These are phyloP conservation scores for Trichoderma sp. DNA, from an alignment of 2,329 filamentous ascomycete species.

Conservation along the genomic window DNA sequence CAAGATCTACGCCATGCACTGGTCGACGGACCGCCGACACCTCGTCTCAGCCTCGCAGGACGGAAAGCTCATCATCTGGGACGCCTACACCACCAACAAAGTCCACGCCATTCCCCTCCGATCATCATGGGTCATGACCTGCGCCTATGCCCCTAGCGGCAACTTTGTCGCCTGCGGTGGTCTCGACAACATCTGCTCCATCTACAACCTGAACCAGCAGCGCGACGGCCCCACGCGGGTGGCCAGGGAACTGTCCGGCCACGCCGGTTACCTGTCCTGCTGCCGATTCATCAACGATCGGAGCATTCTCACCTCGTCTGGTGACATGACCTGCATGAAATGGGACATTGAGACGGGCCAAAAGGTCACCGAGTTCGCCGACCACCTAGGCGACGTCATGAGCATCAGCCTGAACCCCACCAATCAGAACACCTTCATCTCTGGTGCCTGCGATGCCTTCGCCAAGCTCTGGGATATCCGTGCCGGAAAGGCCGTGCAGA, in stretches of 20 bases:
- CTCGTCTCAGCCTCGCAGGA: constrained; percentile 97
- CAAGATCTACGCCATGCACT: constrained; percentile 99
- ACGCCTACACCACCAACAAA: constrained; percentile 99
- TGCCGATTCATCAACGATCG: constrained; percentile 99
- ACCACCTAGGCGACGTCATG: constrained; percentile 98
- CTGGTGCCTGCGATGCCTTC: constrained; percentile 97
- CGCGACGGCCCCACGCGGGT: constrained; percentile 96
- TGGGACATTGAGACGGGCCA: constrained; percentile 99
- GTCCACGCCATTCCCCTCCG: constrained; percentile 96
- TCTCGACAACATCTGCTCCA: constrained; percentile 98
- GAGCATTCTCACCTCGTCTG: constrained; percentile 94
- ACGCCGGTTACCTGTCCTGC: constrained; percentile 96
- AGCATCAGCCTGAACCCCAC: constrained; percentile 99
- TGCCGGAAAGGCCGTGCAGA: constrained; percentile 96
- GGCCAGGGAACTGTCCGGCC: constrained; percentile 90
- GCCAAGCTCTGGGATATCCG: constrained; percentile 99
- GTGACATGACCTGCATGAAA: constrained; percentile 99
- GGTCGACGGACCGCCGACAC: constrained; percentile 96
- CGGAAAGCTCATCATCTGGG: constrained; percentile 99
- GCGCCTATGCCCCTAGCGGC: constrained; percentile 95
- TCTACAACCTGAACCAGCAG: constrained; percentile 95
- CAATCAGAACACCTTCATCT: constrained; percentile 98
- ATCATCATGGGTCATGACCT: constrained; percentile 99
- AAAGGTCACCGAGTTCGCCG: constrained; percentile 96
- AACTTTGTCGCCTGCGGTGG: constrained; percentile 99